phyloP scores from a whole-genome alignment of 2,329 filamentous ascomycete species.

The Whalleya microplaca region DNA sequence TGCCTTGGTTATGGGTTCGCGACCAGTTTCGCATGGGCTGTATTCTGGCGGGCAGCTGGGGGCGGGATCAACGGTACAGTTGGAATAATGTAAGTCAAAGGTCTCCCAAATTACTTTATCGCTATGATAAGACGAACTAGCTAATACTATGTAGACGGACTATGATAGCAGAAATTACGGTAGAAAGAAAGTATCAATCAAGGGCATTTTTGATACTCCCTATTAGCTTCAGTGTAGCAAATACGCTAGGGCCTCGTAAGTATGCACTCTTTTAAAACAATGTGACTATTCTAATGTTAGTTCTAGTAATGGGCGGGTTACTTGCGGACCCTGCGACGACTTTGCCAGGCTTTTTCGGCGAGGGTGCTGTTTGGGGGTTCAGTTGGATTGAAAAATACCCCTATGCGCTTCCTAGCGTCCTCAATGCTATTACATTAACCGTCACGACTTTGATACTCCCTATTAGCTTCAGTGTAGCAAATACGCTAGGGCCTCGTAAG shows the following conservation, averaged over 20 bases:
- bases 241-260: conserved; percentile 49
- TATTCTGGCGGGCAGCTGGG: conserved; percentile 68
- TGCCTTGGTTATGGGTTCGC: conserved; percentile 76
- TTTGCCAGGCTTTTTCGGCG: conserved; percentile 66
- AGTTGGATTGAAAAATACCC: conserved; percentile 68
- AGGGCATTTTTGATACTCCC: conserved; percentile 51
- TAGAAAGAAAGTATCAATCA: conserved; percentile 52
- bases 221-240: conserved; percentile 53
- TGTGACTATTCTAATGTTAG: conserved; percentile 13
- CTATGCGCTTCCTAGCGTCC: conserved; percentile 70
- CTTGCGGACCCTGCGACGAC: conserved; percentile 67
- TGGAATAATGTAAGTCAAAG: conserved; percentile 49
- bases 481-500: too few species aligned
- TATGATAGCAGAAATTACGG: conserved; percentile 54
- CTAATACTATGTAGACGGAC: too few species aligned
- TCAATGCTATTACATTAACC: conserved; percentile 65
- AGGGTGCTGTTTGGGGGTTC: conserved; percentile 60
- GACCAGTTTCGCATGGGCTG: conserved; percentile 64
- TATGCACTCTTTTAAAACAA: neutral
- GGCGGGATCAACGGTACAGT: conserved; percentile 59
- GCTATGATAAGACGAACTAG: conserved; percentile 42
- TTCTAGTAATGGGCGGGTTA: conserved; percentile 61
- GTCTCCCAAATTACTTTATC: neutral
- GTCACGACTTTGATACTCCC: conserved; percentile 54
- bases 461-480: too few species aligned